Evolutionary conservation across 805 yeast genomes (phyloP), one percentile per base, ranked within the genome.

Genomic region (Wickerhamiella sergipiensis): DNA sequence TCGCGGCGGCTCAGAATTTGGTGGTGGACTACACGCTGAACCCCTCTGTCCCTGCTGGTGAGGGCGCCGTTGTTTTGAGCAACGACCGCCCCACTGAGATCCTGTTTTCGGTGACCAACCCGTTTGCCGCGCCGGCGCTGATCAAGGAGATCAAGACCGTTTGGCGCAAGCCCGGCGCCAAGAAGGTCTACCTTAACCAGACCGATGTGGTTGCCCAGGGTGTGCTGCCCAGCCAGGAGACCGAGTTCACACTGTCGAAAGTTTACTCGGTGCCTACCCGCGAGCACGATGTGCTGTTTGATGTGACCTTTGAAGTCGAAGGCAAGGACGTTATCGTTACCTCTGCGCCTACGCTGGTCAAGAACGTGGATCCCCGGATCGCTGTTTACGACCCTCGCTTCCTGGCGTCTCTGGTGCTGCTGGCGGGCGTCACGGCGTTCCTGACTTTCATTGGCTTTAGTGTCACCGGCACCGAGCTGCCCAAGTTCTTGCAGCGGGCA

Each of bases 321-420:
- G 53, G 53, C 36, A 59, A 53, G 43, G 49, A 50, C 21, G 60
- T 56, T 42, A 57, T 56, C 24, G 56, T 54, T 9, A 45, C 50
- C 42, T 51, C 60, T 38, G 57, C 50, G 51, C 55, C 53, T 40
- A 48, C 51, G 10, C 56, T 59, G 15, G 68, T 84, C 45, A 64
- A 70, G 21, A 76, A 88, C 51, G 66, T 66, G 10, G 95, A 87
- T 59, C 76, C 75, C 38, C 75, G 81, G 51, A 70, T 88, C 58
- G 81, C 94, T 0, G 56, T 81, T 50, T 80, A 82, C 67, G 78
- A 84, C 63, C 92, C 89, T 13, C 79, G 81, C 66, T 75, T 87
- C 61, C 62, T 86, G 52, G 64, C 83, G 36, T 75, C 83, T 56
- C 83, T 80, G 62, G 48, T 78, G 15, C 57, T 84, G 23, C 67